These are phyloP conservation scores for Bacterosira constricta DNA, from an alignment of 108 stramenopile species.

Conservation along the genomic window DNA sequence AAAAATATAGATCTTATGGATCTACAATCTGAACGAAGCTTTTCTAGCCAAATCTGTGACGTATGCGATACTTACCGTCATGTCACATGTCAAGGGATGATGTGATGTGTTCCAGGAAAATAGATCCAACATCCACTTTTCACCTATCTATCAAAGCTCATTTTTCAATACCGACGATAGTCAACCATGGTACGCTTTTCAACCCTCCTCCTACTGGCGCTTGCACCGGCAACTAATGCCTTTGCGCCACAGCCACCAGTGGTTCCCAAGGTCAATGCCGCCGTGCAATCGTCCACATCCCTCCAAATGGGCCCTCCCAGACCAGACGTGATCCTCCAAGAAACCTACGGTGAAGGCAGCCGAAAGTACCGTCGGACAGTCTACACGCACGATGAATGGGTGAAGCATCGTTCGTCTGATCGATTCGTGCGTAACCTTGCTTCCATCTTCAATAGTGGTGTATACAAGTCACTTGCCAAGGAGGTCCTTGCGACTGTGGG, in stretches of 20 bases:
- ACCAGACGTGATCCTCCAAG: conserved; percentile 3
- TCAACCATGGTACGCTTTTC: conserved; percentile 34
- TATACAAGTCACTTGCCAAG: conserved; percentile 63
- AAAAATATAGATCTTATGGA: too few species aligned
- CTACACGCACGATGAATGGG: conserved; percentile 77
- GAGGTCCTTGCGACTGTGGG: conserved; percentile 54
- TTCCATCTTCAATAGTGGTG: conserved; percentile 52
- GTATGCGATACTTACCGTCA: too few species aligned
- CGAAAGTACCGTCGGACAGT: conserved; percentile 77
- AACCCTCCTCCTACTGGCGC: conserved; percentile 28
- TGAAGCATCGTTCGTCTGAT: conserved; percentile 64
- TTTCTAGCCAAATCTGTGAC: too few species aligned
- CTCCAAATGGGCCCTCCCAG: conserved; percentile 23
- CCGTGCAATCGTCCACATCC: not conserved
- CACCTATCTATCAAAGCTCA: not conserved
- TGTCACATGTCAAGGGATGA: too few species aligned
- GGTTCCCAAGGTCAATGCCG: not conserved
- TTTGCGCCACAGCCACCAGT: conserved; percentile 16
- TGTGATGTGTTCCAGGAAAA: too few species aligned
- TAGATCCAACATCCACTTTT: too few species aligned
- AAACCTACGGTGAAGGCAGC: conserved; percentile 58
- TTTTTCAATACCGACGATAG: not conserved
- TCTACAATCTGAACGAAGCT: too few species aligned
- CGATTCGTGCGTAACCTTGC: conserved; percentile 62
- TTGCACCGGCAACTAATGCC: conserved; percentile 7